Evolutionary conservation across 2,329 filamentous ascomycete genomes (phyloP).

Genomic region (Fonsecaea erecta): DNA sequence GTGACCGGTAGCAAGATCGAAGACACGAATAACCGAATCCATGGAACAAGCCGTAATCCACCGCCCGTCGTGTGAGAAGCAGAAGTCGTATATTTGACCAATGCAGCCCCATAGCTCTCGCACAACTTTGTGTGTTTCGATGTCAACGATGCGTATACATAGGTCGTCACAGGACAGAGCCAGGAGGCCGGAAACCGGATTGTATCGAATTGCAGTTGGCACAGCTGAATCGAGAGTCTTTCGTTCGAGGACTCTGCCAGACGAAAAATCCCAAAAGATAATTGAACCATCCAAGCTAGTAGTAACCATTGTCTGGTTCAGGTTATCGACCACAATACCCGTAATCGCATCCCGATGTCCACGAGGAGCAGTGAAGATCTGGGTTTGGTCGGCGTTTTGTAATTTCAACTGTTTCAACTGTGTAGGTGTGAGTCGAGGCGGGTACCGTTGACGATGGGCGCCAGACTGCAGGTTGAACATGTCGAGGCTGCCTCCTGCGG

Average conservation of each 20-base stretch:
- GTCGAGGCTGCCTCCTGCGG: slow-evolving; percentile 79
- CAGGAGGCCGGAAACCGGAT: slow-evolving; percentile 79
- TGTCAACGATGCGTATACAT: slow-evolving; percentile 85
- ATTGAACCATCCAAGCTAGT: slow-evolving; percentile 89
- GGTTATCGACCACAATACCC: slow-evolving; percentile 82
- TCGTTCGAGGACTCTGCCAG: slow-evolving; percentile 76
- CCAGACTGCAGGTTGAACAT: slow-evolving; percentile 98
- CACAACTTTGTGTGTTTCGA: slow-evolving; percentile 86
- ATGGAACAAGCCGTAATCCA: slow-evolving; percentile 91
- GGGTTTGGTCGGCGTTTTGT: slow-evolving; percentile 59
- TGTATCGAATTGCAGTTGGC: slow-evolving; percentile 78
- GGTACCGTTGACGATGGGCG: slow-evolving; percentile 83
- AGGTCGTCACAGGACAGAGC: slow-evolving; percentile 88
- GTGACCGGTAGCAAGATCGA: slow-evolving; percentile 95
- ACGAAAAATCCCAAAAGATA: slow-evolving; percentile 97
- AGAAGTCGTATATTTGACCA: slow-evolving; percentile 75
- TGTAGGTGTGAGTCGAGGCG: slow-evolving; percentile 73
- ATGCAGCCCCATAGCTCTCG: slow-evolving; percentile 88
- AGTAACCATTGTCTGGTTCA: slow-evolving; percentile 84
- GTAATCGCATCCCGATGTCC: slow-evolving; percentile 83
- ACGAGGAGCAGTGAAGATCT: slow-evolving; percentile 59
- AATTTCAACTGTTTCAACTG: slow-evolving; percentile 77
- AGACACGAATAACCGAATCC: slow-evolving; percentile 79
- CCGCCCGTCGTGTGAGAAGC: slow-evolving; percentile 88
- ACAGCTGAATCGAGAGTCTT: slow-evolving; percentile 83